Base-by-base conservation (phyloP, 176 grass and related monocot species). In the Pharus latifolius region DNA sequence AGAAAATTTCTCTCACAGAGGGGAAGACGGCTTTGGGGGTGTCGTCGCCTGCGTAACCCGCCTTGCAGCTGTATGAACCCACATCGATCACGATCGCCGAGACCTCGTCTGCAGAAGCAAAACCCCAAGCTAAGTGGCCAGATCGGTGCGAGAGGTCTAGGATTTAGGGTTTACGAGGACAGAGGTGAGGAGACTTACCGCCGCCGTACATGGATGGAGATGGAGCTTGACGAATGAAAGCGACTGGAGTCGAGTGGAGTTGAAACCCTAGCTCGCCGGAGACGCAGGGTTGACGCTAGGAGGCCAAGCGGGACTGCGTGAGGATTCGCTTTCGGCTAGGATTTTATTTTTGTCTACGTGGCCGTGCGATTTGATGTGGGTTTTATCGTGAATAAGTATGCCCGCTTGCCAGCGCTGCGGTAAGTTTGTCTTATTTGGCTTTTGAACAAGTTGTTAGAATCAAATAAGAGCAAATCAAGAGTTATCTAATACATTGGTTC, bases 61-160 rank as follows among this genome's bases (percentile, higher is more conserved):
- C 90, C 84, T 99, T 99, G 80, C 96, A 99, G 78, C 87, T 99
- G 82, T 99, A 86, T 3, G 90, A 99, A 0, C 96, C 96, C 72
- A 99, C 82, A 49, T 99, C 96, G 20, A 99, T 80, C 70, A 99
- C 96, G 66, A 99, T 95, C 48, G 96, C 96, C 54, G 96, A 94
- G 4, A 99, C 96, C 78, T 99, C 96, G 69, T 99, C 96, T 99
- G 72, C 56, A 23, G 27, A 66, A 22, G 22, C 47, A 4, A 55
- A 72, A 66, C 19, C 11, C 49, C 22, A 38, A 14, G n/a, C 0
- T 14, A 72, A 42, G 14, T 25, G 41, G 34, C 44, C 22, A 24
- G 15, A 22, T 10, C 10, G 20, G 16, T n/a, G 43, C 10, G 75
- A 52, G 69, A 75, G 56, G 75, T 76, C 68, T 67, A 65, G 63